Percentiles rank a stretch among this genome's conserved stretches.
Evolutionary conservation across 208 protist species (phyloP).

Genomic region (Acanthamoeba triangularis): DNA sequence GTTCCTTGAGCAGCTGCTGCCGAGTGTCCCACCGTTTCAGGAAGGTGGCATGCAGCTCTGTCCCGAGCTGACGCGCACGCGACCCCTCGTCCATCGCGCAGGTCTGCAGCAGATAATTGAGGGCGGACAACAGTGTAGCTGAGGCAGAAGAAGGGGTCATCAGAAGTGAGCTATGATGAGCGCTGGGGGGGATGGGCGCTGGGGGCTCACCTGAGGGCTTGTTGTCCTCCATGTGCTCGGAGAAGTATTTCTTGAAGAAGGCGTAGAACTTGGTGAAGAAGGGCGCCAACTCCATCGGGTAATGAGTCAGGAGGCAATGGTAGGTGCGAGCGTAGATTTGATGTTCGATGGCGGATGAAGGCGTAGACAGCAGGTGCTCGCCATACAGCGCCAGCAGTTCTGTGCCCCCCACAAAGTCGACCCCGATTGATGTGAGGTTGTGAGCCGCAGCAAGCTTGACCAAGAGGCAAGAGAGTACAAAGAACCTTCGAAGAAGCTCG

Average conservation of each 20-base stretch:
- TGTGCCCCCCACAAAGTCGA: not conserved
- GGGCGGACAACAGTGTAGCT: conserved; percentile 17
- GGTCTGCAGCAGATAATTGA: conserved; percentile 56
- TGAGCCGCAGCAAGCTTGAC: not conserved
- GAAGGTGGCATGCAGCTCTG: not conserved
- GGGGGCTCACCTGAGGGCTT: not conserved
- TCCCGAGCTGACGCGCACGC: not conserved
- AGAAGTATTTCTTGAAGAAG: conserved; percentile 54
- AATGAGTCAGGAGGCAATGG: conserved; percentile 58
- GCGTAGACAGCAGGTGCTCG: conserved; percentile 11
- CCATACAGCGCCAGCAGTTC: not conserved
- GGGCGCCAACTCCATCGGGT: conserved; percentile 14
- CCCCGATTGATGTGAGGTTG: too few species aligned
- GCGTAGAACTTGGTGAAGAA: conserved; percentile 36
- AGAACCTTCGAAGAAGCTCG: conserved; percentile 40
- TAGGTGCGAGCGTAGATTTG: conserved; percentile 59
- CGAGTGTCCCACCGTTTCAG: conserved; percentile 16
- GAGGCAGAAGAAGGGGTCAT: not conserved
- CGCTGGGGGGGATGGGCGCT: not conserved
- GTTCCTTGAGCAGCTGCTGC: conserved; percentile 45
- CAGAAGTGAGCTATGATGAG: not conserved
- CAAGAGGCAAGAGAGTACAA: not conserved
- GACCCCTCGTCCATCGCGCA: conserved; percentile 35
- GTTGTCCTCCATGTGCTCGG: conserved; percentile 29
- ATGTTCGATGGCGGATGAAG: conserved; percentile 15